Conservation (phyloP, 345 rosid species). For the Balakata baccata region DNA sequence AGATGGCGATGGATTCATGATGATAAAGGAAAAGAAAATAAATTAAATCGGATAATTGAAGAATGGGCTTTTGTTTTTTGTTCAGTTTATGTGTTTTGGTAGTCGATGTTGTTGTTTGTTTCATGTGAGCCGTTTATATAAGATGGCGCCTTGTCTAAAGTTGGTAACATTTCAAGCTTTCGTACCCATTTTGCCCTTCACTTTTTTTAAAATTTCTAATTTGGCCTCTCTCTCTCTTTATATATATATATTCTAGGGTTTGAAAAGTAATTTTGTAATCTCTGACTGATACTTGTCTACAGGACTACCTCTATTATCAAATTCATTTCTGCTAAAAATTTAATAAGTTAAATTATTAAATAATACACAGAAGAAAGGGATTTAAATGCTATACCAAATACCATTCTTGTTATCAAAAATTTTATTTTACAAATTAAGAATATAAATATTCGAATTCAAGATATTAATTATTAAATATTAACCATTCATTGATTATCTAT, state of each 20-base stretch:
- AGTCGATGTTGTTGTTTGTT: neutral
- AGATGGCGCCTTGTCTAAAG: constrained; percentile 1
- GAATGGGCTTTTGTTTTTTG: neutral
- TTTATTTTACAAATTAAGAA: no score
- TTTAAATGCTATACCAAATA: no score
- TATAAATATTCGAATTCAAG: no score
- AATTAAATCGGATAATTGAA: neutral
- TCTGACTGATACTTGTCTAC: neutral
- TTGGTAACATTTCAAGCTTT: neutral
- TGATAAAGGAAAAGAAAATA: neutral
- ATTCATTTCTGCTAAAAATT: neutral
- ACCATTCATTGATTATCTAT: no score
- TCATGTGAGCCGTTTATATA: constrained; percentile 15
- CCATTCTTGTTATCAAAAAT: no score
- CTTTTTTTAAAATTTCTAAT: neutral
- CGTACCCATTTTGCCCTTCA: neutral
- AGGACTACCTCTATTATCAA: no score
- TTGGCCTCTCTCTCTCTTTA: neutral
- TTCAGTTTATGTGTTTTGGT: neutral
- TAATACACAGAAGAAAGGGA: no score
- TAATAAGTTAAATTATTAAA: no score
- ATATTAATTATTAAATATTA: no score
- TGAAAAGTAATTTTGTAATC: neutral
- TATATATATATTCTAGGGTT: neutral
- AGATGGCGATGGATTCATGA: constrained; percentile 49